A percentile compares a stretch with the other conserved stretches of the same genome.
Evolutionary conservation across 2,329 filamentous ascomycete species (phyloP).

Genomic region (Beauveria sp.): DNA sequence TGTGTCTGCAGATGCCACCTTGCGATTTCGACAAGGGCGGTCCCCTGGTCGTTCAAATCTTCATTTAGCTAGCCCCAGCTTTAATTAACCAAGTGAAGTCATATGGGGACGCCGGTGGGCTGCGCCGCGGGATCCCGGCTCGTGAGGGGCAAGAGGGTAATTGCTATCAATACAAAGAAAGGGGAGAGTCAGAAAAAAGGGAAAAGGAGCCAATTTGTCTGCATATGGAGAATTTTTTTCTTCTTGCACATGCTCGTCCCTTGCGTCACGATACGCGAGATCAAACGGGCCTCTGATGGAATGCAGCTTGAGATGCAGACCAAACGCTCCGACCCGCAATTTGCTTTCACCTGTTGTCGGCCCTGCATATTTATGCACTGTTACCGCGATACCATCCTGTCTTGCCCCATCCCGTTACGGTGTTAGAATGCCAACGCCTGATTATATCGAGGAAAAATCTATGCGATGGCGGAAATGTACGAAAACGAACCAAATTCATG

Average conservation of each 20-base stretch:
- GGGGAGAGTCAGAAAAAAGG: background rate
- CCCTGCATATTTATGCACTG: background rate
- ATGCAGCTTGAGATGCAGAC: background rate
- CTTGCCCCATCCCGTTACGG: no score
- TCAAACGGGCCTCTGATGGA: background rate
- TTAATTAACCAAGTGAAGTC: conserved; percentile 10
- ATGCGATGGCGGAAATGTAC: no score
- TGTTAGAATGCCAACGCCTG: no score
- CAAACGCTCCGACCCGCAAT: background rate
- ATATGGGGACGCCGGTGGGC: conserved; percentile 7
- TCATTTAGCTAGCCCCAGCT: conserved; percentile 9
- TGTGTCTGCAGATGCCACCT: conserved; percentile 21
- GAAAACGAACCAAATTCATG: no score
- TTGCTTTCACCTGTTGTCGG: background rate
- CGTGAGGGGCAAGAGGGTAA: background rate
- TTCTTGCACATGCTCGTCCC: background rate
- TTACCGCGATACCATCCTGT: no score
- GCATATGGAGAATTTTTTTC: background rate
- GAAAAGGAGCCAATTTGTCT: background rate
- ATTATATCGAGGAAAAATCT: no score
- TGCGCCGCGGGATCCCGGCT: background rate
- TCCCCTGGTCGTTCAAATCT: conserved; percentile 15
- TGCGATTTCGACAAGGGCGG: conserved; percentile 17
- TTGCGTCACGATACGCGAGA: background rate
- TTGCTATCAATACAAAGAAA: background rate